Conservation (phyloP, 352 stramenopile species). For the Phytophthora tentaculata region DNA sequence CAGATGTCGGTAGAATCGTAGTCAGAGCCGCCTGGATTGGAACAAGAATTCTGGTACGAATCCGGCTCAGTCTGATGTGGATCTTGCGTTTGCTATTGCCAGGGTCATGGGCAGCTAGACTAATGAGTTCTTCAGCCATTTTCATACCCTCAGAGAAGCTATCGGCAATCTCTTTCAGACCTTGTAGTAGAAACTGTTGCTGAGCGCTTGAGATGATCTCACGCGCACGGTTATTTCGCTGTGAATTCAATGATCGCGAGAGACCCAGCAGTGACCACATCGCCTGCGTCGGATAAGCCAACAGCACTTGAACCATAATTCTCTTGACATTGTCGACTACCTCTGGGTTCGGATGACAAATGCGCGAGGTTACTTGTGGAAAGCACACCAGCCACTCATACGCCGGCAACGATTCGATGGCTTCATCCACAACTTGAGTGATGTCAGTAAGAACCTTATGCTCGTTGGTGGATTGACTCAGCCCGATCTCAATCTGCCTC, state of each 20-base stretch:
- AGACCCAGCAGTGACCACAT: conserved; percentile 98
- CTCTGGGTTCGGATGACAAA: conserved; percentile 88
- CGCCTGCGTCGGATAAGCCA: conserved; percentile 95
- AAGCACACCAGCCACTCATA: conserved; percentile 98
- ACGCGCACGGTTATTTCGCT: conserved; percentile 64
- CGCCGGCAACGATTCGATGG: conserved; percentile 58
- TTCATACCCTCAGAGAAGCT: conserved; percentile 89
- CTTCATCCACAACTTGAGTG: conserved; percentile 63
- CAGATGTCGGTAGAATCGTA: conserved; percentile 72
- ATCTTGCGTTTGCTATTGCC: conserved; percentile 78
- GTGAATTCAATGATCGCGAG: conserved; percentile 88
- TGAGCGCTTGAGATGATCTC: conserved; percentile 72
- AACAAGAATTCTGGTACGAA: conserved; percentile 78
- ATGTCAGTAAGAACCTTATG: conserved; percentile 77
- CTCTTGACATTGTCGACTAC: conserved; percentile 91
- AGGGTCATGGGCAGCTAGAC: conserved; percentile 91
- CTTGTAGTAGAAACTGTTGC: conserved; percentile 70
- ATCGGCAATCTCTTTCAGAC: conserved; percentile 70
- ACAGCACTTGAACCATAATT: conserved; percentile 94
- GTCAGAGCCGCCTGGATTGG: conserved; percentile 82
- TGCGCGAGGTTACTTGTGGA: conserved; percentile 97
- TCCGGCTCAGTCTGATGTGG: conserved; percentile 71
- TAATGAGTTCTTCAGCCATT: conserved; percentile 95
- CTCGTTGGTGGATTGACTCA: conserved; percentile 62
- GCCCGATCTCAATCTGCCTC: conserved; percentile 62